Conservation (phyloP, 1,284 basidiomycete genomes). For the Ustilago shanxiensis region DNA sequence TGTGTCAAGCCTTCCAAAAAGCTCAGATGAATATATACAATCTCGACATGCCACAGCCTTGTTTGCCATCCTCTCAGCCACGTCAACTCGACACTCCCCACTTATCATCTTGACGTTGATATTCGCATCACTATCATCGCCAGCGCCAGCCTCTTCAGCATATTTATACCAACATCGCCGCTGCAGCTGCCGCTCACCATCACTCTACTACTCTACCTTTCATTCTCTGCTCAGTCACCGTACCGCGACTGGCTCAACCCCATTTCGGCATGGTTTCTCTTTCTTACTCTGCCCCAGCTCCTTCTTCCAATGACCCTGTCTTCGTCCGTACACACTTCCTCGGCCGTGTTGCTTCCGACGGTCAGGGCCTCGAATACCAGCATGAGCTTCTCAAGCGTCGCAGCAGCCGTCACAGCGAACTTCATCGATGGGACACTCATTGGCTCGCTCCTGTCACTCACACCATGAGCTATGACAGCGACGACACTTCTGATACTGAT, state of each 20-base stretch:
- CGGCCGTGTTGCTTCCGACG: constrained; percentile 47
- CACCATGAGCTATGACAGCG: constrained; percentile 33
- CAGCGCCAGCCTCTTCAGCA: background rate
- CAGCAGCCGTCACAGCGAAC: constrained; percentile 43
- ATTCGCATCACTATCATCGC: background rate
- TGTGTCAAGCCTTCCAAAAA: constrained; percentile 1
- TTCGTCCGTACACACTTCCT: constrained; percentile 52
- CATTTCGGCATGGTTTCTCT: constrained; percentile 37
- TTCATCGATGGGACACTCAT: constrained; percentile 35
- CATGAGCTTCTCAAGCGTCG: constrained; percentile 40
- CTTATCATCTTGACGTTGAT: constrained; percentile 6
- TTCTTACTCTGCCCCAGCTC: constrained; percentile 23
- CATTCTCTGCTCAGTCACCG: background rate
- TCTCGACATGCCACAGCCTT: background rate
- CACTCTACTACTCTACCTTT: background rate
- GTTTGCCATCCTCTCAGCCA: background rate
- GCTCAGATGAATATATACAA: constrained; percentile 30
- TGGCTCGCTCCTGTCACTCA: constrained; percentile 42
- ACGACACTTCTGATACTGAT: constrained; percentile 40
- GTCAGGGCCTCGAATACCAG: constrained; percentile 40
- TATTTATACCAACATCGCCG: background rate
- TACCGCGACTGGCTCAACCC: background rate
- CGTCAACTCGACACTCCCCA: constrained; percentile 1
- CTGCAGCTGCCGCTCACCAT: background rate
- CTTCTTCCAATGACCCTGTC: constrained; percentile 43